A percentile compares a stretch with the other conserved stretches of the same genome.
These are phyloP conservation scores for Ustilago cynodontis DNA, from an alignment of 1,284 basidiomycete genomes.

Conservation along the genomic window DNA sequence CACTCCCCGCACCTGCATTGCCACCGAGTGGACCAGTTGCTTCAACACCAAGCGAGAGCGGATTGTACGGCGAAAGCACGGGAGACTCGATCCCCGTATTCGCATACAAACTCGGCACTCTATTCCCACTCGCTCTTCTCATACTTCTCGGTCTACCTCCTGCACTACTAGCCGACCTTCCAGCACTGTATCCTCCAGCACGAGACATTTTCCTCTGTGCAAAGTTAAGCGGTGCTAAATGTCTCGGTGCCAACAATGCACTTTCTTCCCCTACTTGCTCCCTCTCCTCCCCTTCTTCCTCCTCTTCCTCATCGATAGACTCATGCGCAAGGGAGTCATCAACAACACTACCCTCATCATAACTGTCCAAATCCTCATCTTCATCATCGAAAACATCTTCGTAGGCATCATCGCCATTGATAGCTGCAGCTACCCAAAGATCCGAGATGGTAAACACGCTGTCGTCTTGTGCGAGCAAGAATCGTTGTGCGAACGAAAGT, in stretches of 20 bases:
- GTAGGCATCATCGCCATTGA: constrained; percentile 81
- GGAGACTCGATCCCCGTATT: constrained; percentile 61
- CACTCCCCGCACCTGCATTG: constrained; percentile 24
- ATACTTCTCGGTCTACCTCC: constrained; percentile 33
- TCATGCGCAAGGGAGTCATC: constrained; percentile 71
- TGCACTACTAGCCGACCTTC: constrained; percentile 4
- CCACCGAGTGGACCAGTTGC: constrained; percentile 4
- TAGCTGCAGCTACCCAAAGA: constrained; percentile 91
- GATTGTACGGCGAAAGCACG: constrained; percentile 27
- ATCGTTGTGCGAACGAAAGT: constrained; percentile 78
- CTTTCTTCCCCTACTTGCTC: constrained; percentile 37
- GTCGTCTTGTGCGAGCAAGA: constrained; percentile 81
- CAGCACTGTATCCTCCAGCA: constrained; percentile 39
- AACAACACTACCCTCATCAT: constrained; percentile 23
- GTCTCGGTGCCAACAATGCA: constrained; percentile 40
- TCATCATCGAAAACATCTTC: constrained; percentile 74
- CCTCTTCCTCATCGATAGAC: constrained; percentile 51
- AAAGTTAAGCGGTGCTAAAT: constrained; percentile 65
- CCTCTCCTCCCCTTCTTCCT: constrained; percentile 16
- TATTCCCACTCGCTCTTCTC: constrained; percentile 42
- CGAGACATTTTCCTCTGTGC: constrained; percentile 55
- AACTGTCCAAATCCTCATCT: constrained; percentile 24
- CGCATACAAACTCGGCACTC: constrained; percentile 59
- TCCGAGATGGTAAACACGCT: constrained; percentile 89
- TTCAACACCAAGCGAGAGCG: constrained; percentile 22